phyloP scores from a whole-genome alignment of 2,329 filamentous ascomycete species.

The Aspergillus ochraceus region DNA sequence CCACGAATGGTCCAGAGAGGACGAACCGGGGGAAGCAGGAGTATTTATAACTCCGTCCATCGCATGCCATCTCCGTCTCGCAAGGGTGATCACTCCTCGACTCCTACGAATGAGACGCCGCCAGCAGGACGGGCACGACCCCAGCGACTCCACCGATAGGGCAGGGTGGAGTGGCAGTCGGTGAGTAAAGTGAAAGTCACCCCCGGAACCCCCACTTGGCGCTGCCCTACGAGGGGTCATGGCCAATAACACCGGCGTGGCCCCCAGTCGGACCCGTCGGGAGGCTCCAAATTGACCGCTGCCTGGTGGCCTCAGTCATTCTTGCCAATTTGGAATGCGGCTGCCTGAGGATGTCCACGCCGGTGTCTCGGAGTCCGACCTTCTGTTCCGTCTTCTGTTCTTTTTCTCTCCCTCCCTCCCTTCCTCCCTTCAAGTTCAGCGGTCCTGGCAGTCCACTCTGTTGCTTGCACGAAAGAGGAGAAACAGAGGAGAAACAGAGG shows the following conservation, averaged over 20 bases:
- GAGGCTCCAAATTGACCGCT: conserved; percentile 22
- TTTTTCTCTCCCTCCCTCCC: too few species aligned
- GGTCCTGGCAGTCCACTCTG: too few species aligned
- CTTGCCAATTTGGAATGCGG: background rate
- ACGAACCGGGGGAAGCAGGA: background rate
- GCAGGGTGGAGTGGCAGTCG: conserved; percentile 2
- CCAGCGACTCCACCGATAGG: conserved; percentile 23
- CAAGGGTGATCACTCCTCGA: background rate
- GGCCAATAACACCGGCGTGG: background rate
- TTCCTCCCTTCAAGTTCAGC: too few species aligned
- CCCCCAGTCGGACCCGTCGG: background rate
- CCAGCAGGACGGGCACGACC: conserved; percentile 8
- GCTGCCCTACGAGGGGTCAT: conserved; percentile 12
- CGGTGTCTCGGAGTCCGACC: background rate
- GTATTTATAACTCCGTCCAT: background rate
- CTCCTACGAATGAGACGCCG: conserved; percentile 16
- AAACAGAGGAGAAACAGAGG: background rate
- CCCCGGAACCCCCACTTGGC: too few species aligned
- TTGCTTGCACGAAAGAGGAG: background rate
- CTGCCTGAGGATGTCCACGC: background rate
- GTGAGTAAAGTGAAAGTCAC: too few species aligned
- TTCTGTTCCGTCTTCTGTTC: background rate
- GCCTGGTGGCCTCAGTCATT: conserved; percentile 3
- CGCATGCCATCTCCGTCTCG: too few species aligned
- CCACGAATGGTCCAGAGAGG: background rate